Conservation (phyloP, 192 early-diverging fungal genomes). For the Spizellomyces punctatus region DNA sequence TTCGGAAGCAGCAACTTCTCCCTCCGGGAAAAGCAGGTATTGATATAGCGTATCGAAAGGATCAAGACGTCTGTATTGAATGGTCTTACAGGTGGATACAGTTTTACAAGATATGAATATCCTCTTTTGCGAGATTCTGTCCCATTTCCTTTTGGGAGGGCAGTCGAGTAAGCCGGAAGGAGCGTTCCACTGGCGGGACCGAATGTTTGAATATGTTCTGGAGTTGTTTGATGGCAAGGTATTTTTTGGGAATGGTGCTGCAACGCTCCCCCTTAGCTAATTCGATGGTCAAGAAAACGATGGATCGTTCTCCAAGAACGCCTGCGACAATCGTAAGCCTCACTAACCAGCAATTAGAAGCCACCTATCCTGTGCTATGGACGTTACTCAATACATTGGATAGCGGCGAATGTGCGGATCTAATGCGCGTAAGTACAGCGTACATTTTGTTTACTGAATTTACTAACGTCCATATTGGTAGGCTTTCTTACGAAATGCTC, state of each 20-base stretch:
- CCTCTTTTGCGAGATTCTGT: constrained; percentile 65
- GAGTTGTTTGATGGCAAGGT: constrained; percentile 50
- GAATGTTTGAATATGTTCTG: constrained; percentile 60
- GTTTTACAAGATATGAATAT: constrained; percentile 71
- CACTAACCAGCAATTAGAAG: not conserved
- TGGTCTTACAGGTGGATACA: constrained; percentile 47
- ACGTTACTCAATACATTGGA: constrained; percentile 15
- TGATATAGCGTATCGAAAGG: not conserved
- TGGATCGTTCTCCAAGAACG: no score
- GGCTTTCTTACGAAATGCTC: no score
- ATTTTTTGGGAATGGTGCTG: constrained; percentile 3
- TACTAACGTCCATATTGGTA: no score
- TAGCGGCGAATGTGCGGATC: not conserved
- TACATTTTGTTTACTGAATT: no score
- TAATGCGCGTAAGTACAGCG: no score
- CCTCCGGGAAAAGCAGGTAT: constrained; percentile 57
- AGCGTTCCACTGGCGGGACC: constrained; percentile 48
- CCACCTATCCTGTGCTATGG: constrained; percentile 36
- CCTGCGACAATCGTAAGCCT: no score
- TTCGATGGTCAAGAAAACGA: no score
- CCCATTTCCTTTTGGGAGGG: constrained; percentile 51
- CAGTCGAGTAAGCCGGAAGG: constrained; percentile 25
- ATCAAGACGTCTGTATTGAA: not conserved
- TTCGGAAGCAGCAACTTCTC: constrained; percentile 62
- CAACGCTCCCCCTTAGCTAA: no score